phyloP scores from a whole-genome alignment of 208 protist species.

The Porcisia deanei region DNA sequence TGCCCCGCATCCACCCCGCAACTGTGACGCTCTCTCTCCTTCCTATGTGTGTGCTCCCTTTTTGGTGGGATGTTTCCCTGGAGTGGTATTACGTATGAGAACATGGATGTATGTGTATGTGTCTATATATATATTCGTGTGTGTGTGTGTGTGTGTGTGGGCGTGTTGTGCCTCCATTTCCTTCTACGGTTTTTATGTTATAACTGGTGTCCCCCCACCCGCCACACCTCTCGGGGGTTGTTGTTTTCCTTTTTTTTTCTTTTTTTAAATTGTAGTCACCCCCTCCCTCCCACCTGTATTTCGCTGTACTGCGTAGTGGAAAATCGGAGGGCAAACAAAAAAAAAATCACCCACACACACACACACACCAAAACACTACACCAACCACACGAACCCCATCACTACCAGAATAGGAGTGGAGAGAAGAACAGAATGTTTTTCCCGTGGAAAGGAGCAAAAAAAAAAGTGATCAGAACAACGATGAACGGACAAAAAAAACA shows the following conservation, averaged over 20 bases:
- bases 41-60: too few species aligned
- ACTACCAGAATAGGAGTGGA: too few species aligned
- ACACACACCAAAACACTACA: background rate
- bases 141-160: background rate
- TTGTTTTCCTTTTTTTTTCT: background rate
- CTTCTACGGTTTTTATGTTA: background rate
- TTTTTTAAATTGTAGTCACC: background rate
- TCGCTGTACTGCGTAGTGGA: constrained; percentile 6
- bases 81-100: too few species aligned
- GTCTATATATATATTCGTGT: background rate
- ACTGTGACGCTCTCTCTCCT: too few species aligned
- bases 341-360: background rate
- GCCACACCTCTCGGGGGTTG: too few species aligned
- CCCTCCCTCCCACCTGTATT: too few species aligned
- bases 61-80: too few species aligned
- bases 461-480: background rate
- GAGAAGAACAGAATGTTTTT: too few species aligned
- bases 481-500: background rate
- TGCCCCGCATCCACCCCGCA: too few species aligned
- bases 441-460: background rate
- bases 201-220: background rate
- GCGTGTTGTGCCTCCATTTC: background rate
- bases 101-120: background rate
- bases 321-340: background rate
- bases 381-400: too few species aligned